A percentile compares a stretch with the other conserved stretches of the same genome.
These are phyloP conservation scores for Saccharomyces cerevisiae DNA, from an alignment of 805 yeast genomes.

Conservation along the genomic window DNA sequence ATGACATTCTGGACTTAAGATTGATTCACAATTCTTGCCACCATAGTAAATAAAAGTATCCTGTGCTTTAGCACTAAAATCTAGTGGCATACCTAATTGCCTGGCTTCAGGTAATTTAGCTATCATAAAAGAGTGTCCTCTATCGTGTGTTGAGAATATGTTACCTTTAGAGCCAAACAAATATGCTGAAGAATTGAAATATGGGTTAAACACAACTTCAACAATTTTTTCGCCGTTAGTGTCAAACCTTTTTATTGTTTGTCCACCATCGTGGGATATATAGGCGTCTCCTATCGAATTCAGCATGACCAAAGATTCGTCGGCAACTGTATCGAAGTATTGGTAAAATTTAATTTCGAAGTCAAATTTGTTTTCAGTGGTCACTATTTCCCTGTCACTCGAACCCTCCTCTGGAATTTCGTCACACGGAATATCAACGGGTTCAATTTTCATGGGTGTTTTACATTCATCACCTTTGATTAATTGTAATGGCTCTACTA, in stretches of 20 bases:
- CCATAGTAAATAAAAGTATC: conserved; percentile 65
- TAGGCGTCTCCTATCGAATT: conserved; percentile 49
- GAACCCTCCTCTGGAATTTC: conserved; percentile 4
- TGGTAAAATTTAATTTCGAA: conserved; percentile 53
- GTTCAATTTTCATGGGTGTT: conserved; percentile 18
- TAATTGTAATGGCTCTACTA: conserved; percentile 13
- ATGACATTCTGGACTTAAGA: conserved; percentile 44
- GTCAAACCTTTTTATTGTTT: conserved; percentile 36
- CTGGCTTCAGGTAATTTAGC: conserved; percentile 47
- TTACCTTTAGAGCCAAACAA: conserved; percentile 39
- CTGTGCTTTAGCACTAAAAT: conserved; percentile 53
- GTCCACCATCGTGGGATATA: conserved; percentile 68
- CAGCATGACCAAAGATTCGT: conserved; percentile 57
- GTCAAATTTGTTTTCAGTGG: conserved; percentile 38
- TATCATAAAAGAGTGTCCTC: conserved; percentile 50
- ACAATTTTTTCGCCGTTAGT: conserved; percentile 35
- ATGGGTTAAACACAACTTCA: conserved; percentile 55
- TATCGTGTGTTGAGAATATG: conserved; percentile 55
- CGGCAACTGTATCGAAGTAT: conserved; percentile 37
- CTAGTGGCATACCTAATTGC: conserved; percentile 35
- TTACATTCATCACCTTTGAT: conserved; percentile 17
- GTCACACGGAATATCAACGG: conserved; percentile 25
- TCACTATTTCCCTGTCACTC: conserved; percentile 27
- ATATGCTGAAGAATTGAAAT: conserved; percentile 25
- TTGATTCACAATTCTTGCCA: conserved; percentile 46